Evolutionary conservation across 805 yeast genomes (phyloP), one percentile per base, ranked within the genome.

Genomic region (Ogataea minuta): DNA sequence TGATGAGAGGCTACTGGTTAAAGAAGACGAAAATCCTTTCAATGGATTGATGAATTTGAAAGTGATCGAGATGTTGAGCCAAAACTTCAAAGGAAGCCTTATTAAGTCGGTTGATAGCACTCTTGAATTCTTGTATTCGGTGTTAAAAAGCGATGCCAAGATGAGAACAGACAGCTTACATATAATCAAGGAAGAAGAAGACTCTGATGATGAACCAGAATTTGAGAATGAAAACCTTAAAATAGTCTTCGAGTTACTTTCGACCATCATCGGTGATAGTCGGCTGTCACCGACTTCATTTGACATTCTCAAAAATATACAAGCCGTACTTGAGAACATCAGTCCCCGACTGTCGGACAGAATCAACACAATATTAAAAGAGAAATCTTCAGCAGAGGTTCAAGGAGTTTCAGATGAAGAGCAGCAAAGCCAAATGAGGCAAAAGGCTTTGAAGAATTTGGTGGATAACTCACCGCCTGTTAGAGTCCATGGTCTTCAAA

Each of bases 401-500:
- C n/a, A 23, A 7, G 17, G 28, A 2, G 49, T 43, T 8, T 13
- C 30, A 0, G 37, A 42, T 11, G 42, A 44, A 28, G 68, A 65
- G 9, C 40, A 55, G 6, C 74, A 80, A 32, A 58, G 59, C 19
- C 63, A 62, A 16, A 45, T 60, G 0, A 62, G 84, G 32, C 71
- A 74, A 11, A 67, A 76, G 23, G 96, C 96, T 0, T 63, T 86
- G 25, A 66, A 73, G 1, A 76, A 80, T 43, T 60, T 93, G 29
- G 79, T 78, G 40, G 96, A 90, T 60, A 84, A 90, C 0, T 63
- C 84, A 29, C 81, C 85, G 3, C 96, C 98, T 0, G 76, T 91
- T 2, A 69, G 89, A 38, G 98, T 95, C 0, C 89, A 85, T 59
- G 98, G 98, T 0, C 63, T 93, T 7, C 76, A 74, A 46, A 60